A percentile compares a stretch with the other conserved stretches of the same genome.
These are phyloP conservation scores for Chara braunii DNA, from an alignment of 139 green algal genomes.

Conservation along the genomic window DNA sequence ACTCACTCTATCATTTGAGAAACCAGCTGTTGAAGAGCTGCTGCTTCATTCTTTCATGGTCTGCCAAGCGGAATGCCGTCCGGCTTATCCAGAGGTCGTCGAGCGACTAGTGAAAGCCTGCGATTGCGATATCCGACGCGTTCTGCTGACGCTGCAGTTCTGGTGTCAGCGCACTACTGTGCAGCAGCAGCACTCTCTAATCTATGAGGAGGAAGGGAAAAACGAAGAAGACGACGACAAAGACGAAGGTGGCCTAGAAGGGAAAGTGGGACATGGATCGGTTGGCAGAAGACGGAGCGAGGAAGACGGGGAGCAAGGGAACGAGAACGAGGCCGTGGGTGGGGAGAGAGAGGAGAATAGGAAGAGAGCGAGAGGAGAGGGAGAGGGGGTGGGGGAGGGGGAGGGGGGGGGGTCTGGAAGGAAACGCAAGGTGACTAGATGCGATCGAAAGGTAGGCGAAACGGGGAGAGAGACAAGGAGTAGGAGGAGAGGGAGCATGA, in stretches of 20 bases:
- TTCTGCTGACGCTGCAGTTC: slow-evolving; percentile 15
- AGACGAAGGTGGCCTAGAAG: neutral
- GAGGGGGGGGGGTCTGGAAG: no score
- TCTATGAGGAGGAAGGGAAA: neutral
- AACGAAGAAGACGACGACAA: neutral
- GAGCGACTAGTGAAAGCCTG: neutral
- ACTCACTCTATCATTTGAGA: neutral
- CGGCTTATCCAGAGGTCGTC: neutral
- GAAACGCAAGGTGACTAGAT: no score
- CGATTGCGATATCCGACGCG: neutral
- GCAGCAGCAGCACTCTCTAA: neutral
- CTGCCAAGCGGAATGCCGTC: neutral
- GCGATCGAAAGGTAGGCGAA: no score
- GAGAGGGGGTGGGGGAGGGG: no score
- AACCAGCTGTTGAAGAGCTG: neutral
- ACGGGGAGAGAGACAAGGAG: no score
- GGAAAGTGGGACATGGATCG: neutral
- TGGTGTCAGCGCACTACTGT: neutral
- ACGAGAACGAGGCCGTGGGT: neutral
- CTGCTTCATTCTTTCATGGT: neutral
- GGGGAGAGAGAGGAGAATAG: no score
- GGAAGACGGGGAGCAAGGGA: neutral
- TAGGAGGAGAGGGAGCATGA: no score
- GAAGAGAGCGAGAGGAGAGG: no score
- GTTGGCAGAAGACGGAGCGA: neutral